Evolutionary conservation across 78 protist species (phyloP).

Genomic region (Dictyostelium capitatum): DNA sequence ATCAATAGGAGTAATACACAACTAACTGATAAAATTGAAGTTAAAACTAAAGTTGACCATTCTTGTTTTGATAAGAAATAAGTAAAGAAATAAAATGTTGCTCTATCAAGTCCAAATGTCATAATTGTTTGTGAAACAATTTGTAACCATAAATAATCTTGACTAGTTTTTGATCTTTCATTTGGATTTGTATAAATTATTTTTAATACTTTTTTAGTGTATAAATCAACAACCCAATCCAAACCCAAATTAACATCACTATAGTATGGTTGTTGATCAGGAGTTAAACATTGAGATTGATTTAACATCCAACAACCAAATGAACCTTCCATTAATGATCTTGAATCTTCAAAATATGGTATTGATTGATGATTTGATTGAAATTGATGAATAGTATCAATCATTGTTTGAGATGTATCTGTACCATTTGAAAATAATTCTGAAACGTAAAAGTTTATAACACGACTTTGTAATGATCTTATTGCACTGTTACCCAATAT

Average conservation of each 20-base stretch:
- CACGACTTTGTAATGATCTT: conserved; percentile 30
- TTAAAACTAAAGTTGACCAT: background rate
- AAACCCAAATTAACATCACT: conserved; percentile 7
- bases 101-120: conserved; percentile 31
- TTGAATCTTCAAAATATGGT: background rate
- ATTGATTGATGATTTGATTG: conserved; percentile 52
- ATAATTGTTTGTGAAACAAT: background rate
- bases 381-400: background rate
- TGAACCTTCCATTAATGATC: conserved; percentile 68
- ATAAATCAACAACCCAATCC: conserved; percentile 56
- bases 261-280: background rate
- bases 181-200: background rate
- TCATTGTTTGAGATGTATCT: background rate
- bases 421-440: background rate
- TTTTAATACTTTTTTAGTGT: background rate
- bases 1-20: conserved; percentile 1
- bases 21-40: background rate
- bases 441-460: conserved; percentile 19
- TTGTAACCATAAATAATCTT: conserved; percentile 39
- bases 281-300: background rate
- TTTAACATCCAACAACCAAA: conserved; percentile 40
- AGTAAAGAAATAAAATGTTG: conserved; percentile 26
- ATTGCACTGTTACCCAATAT: background rate
- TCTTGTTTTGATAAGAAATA: conserved; percentile 17
- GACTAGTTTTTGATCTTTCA: background rate